Evolutionary conservation across 805 yeast genomes (phyloP), one percentile per base, ranked within the genome.

Genomic region (Metschnikowia hibisci): DNA sequence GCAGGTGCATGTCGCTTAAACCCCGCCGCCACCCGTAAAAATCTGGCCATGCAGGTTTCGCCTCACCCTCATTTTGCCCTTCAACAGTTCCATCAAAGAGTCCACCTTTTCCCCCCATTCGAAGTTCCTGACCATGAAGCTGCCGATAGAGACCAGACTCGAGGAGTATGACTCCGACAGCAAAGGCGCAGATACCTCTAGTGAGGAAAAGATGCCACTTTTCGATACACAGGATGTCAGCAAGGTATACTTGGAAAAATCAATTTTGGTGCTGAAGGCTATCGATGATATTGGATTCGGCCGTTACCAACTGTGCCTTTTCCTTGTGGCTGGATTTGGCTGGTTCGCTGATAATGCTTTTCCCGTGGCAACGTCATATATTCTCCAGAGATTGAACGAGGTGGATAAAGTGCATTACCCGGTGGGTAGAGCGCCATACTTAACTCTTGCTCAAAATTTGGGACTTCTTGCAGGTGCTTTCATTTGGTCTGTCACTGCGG

Each of bases 271-370:
- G 16, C 63, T 70, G 34, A 55, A 54, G 41, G 69, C 58, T 14
- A 64, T 68, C 23, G 69, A 66, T 45, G 60, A 58, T 23, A 61
- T 67, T 25, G 73, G 72, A 2, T 68, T 64, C 39, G 62, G 62
- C 10, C 43, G 58, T 13, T 58, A 58, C 47, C 62, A 58, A 34
- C 33, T 39, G 28, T 61, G 62, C 6, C 43, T 57, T 6, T 53
- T 58, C 22, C 46, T 58, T 22, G 62, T 58, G 28, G 60, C 61
- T 5, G 61, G 62, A 0, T 58, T 58, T 32, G 62, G 62, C 9
- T 63, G 73, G 73, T 35, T 60, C 45, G 50, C 71, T 9, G 72
- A 67, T 46, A 67, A 67, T 46, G 66, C 67, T 2, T 68, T 70
- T 64, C 73, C 73, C 7, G 55, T 64, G 11, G 70, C 63, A 5